A percentile compares a stretch with the other conserved stretches of the same genome.
These are phyloP conservation scores for Solanum gracilifrons DNA, from an alignment of 257 asterid species.

Conservation along the genomic window DNA sequence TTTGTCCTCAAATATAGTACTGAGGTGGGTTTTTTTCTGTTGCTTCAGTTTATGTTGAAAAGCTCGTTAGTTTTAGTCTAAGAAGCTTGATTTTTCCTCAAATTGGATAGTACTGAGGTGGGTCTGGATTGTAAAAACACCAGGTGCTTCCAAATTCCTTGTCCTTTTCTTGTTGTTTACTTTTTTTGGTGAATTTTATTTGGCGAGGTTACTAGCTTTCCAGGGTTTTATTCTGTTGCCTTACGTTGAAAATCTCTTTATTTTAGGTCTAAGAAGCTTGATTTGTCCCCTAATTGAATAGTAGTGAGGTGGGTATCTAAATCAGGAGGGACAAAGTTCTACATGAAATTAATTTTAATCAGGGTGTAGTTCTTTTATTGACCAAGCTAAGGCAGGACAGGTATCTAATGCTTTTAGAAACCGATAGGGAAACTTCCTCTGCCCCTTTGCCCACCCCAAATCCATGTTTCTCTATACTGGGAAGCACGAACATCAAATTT, in stretches of 20 bases:
- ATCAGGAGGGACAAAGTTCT: background rate
- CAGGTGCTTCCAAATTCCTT: background rate
- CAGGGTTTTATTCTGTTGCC: background rate
- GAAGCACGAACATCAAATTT: background rate
- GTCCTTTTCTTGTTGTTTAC: background rate
- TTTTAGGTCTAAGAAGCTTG: background rate
- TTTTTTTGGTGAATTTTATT: background rate
- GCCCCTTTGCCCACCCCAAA: background rate
- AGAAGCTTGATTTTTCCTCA: background rate
- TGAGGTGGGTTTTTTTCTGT: background rate
- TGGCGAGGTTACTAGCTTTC: background rate
- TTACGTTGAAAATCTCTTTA: background rate
- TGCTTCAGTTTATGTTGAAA: background rate
- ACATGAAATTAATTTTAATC: background rate
- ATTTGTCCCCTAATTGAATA: background rate
- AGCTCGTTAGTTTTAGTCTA: background rate
- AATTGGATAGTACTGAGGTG: background rate
- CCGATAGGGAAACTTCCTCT: background rate
- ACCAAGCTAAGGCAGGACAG: background rate
- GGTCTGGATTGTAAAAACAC: background rate
- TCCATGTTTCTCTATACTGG: background rate
- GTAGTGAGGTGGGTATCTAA: background rate
- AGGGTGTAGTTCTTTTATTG: background rate
- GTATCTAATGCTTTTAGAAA: background rate
- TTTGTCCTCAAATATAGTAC: background rate